Base-by-base conservation (phyloP, 2,329 filamentous ascomycete species). In the Sphaerulina musiva region DNA sequence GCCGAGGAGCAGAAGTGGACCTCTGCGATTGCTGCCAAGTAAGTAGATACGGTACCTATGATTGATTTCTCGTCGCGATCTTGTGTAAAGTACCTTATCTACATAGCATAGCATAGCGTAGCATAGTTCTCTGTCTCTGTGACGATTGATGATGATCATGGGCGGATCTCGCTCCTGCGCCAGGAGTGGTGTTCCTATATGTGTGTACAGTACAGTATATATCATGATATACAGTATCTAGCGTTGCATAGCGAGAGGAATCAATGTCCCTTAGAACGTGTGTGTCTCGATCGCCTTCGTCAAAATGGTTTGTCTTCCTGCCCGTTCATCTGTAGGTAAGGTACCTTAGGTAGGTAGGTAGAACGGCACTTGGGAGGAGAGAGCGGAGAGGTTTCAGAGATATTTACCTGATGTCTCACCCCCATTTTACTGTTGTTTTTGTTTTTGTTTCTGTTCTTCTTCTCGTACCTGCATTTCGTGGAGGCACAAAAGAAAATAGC, bases 1-100 rank as follows among this genome's bases (percentile, higher is more conserved):
- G 81, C 80, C 63, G 90, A 95, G 62, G 87, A 93, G 72, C 85
- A 93, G 72, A 92, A 89, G 72, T 95, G 89, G 89, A 82, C 85
- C 72, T 80, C 84, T 14, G 89, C 86, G 2, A 84, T 95, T 46
- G 76, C 78, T 56, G 76, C 79, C 12, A 72, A 54, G 51, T 54
- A 72, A 54, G 51, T 54, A 41, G 38, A 29, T 29, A 20, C 20
- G 20, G 20, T 20, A 20, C 3, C 32, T 36, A 2, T 36, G 2
- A 12, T 36, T 12, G 5, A 12, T 11, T 38, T 6, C 4, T 38
- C 12, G 10, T 38, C 6, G 34, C 34, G 34, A 29, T 29, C 26
- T 29, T 6, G 4, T 29, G 26, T 29, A 29, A 38, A 38, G 34
- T n/a, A 20, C 20, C 20, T 20, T 20, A 4, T 20, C 20, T 20